Evolutionary conservation across 257 asterid genomes (phyloP).

Genomic region (Haberlea rhodopensis): DNA sequence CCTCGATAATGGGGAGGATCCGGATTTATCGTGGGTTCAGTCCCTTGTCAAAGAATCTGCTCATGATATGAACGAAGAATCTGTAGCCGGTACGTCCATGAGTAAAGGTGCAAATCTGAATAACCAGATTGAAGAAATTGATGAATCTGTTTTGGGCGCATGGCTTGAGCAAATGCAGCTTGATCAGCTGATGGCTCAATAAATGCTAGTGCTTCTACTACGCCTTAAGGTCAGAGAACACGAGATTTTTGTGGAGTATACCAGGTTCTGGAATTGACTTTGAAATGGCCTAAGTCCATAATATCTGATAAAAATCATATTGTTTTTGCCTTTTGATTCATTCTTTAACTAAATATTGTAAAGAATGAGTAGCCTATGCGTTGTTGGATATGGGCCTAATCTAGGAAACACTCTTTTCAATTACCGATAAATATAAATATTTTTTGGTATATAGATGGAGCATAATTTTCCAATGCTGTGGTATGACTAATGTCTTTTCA

Average conservation of each 20-base stretch:
- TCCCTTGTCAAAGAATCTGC: slow-evolving; percentile 78
- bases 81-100: slow-evolving; percentile 30
- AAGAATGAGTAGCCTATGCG: slow-evolving; percentile 43
- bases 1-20: slow-evolving; percentile 61
- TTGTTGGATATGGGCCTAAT: too few species aligned
- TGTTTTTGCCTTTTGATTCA: slow-evolving; percentile 36
- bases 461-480: slow-evolving; percentile 19
- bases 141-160: slow-evolving; percentile 55
- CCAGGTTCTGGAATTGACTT: slow-evolving; percentile 25
- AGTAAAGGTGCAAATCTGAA: slow-evolving; percentile 35
- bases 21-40: slow-evolving; percentile 90
- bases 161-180: slow-evolving; percentile 81
- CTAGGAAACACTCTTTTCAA: too few species aligned
- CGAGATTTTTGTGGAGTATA: slow-evolving; percentile 29
- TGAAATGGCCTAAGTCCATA: slow-evolving; percentile 29
- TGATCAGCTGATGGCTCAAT: slow-evolving; percentile 70
- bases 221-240: slow-evolving; percentile 30
- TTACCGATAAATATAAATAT: too few species aligned
- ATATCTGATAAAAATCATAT: slow-evolving; percentile 29
- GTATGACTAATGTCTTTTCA: slow-evolving; percentile 33
- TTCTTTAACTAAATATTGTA: slow-evolving; percentile 42
- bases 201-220: slow-evolving; percentile 27
- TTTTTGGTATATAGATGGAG: slow-evolving; percentile 24
- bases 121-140: slow-evolving; percentile 41
- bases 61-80: slow-evolving; percentile 50